A percentile compares a stretch with the other conserved stretches of the same genome.
These are phyloP conservation scores for Elsinoe batatas DNA, from an alignment of 2,329 filamentous ascomycete genomes.

Conservation along the genomic window DNA sequence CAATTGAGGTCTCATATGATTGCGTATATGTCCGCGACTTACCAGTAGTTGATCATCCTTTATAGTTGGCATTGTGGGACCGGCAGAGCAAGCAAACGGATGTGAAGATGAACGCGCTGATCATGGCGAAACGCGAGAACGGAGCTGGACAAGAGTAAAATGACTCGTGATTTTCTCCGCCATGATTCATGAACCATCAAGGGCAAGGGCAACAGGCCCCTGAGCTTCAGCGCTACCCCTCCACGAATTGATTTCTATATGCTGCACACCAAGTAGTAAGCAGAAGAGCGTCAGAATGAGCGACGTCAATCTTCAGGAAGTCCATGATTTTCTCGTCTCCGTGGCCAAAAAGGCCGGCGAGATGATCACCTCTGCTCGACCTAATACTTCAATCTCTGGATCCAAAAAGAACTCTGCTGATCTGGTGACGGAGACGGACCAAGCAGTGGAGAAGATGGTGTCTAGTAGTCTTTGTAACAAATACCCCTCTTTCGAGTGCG, in stretches of 20 bases:
- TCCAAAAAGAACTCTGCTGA: conserved; percentile 48
- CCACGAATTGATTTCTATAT: neutral
- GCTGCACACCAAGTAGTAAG: neutral
- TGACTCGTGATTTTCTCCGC: conserved; percentile 7
- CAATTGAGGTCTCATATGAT: neutral
- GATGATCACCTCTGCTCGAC: conserved; percentile 37
- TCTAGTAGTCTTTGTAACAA: conserved; percentile 40
- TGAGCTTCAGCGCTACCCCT: neutral
- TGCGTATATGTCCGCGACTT: conserved; percentile 13
- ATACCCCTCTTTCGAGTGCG: conserved; percentile 45
- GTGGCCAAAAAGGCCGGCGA: conserved; percentile 37
- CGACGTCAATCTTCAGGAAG: conserved; percentile 34
- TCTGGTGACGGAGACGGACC: conserved; percentile 55
- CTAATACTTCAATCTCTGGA: conserved; percentile 32
- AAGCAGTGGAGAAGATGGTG: conserved; percentile 50
- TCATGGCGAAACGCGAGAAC: neutral
- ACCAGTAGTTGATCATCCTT: conserved; percentile 39
- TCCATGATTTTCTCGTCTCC: conserved; percentile 39
- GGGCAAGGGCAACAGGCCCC: too few species aligned
- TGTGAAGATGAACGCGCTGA: conserved; percentile 8
- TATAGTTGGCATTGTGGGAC: conserved; percentile 32
- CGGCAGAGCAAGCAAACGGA: neutral
- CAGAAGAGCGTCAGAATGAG: conserved; percentile 8
- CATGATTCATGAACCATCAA: neutral
- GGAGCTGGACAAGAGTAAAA: neutral